A percentile compares a stretch with the other conserved stretches of the same genome.
phyloP scores from a whole-genome alignment of 352 stramenopile species.

The Globisporangium nunn region DNA sequence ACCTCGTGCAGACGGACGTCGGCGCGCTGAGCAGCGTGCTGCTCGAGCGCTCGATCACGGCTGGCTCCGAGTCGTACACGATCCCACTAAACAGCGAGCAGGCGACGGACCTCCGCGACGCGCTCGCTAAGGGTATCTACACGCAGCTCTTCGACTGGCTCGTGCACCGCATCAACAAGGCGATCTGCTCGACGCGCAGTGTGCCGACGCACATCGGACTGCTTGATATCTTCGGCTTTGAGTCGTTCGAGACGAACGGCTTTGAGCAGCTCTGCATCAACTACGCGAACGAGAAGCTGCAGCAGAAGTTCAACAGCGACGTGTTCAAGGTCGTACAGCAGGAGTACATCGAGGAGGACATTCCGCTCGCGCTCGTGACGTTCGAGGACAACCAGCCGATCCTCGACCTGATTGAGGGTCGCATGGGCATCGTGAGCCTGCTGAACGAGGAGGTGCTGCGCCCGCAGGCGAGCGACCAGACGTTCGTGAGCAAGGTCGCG shows the following conservation, averaged over 20 bases:
- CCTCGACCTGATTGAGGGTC: conserved; percentile 86
- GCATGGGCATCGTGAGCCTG: conserved; percentile 86
- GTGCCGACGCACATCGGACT: conserved; percentile 85
- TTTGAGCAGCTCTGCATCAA: conserved; percentile 95
- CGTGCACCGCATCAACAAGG: conserved; percentile 82
- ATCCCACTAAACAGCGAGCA: conserved; percentile 87
- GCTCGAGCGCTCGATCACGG: conserved; percentile 88
- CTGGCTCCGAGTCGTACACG: conserved; percentile 89
- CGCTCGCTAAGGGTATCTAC: conserved; percentile 96
- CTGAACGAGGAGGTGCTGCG: conserved; percentile 94
- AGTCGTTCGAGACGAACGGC: conserved; percentile 86
- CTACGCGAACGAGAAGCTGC: conserved; percentile 93
- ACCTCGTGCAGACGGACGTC: conserved; percentile 52
- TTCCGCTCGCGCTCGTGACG: conserved; percentile 74
- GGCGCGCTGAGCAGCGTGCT: conserved; percentile 83
- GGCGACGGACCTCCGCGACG: conserved; percentile 89
- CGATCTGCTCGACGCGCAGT: conserved; percentile 71
- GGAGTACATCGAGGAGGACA: conserved; percentile 92
- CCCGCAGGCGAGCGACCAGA: conserved; percentile 73
- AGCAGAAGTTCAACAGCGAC: conserved; percentile 89
- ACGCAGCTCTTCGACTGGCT: conserved; percentile 96
- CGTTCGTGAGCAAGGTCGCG: conserved; percentile 80
- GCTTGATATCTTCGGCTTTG: conserved; percentile 96
- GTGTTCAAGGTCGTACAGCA: conserved; percentile 94
- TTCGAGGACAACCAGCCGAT: conserved; percentile 91